A percentile compares a stretch with the other conserved stretches of the same genome.
Evolutionary conservation across 2,329 filamentous ascomycete species (phyloP).

Genomic region (Delphinella strobiligena): DNA sequence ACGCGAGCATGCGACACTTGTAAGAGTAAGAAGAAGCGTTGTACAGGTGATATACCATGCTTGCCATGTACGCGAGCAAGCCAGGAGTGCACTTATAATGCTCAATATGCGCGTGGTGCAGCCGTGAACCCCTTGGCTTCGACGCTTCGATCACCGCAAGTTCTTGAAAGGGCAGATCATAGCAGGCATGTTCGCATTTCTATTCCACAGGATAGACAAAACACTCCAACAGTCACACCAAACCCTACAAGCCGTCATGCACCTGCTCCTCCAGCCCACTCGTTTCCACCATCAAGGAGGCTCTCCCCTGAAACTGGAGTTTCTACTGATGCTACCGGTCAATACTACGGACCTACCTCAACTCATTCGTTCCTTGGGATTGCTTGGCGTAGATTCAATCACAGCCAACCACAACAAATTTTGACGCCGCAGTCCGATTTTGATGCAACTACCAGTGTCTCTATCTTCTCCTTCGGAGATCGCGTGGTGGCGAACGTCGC

Average conservation of each 20-base stretch:
- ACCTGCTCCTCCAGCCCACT: too few species aligned
- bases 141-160: too few species aligned
- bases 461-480: conserved; percentile 7
- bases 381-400: not conserved
- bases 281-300: too few species aligned
- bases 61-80: conserved; percentile 21
- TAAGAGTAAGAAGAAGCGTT: conserved; percentile 27
- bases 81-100: conserved; percentile 37
- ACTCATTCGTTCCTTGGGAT: not conserved
- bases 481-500: not conserved
- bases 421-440: not conserved
- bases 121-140: too few species aligned
- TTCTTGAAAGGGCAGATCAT: too few species aligned
- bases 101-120: conserved; percentile 34
- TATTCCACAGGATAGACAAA: too few species aligned
- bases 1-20: conserved; percentile 20
- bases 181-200: too few species aligned
- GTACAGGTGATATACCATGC: conserved; percentile 29
- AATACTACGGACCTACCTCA: not conserved
- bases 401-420: not conserved
- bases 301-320: too few species aligned
- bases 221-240: too few species aligned
- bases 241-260: too few species aligned
- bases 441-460: not conserved
- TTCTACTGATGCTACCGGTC: too few species aligned